Conservation (phyloP, 495 filamentous ascomycete species). For the Staphylotrichum tortipilum region DNA sequence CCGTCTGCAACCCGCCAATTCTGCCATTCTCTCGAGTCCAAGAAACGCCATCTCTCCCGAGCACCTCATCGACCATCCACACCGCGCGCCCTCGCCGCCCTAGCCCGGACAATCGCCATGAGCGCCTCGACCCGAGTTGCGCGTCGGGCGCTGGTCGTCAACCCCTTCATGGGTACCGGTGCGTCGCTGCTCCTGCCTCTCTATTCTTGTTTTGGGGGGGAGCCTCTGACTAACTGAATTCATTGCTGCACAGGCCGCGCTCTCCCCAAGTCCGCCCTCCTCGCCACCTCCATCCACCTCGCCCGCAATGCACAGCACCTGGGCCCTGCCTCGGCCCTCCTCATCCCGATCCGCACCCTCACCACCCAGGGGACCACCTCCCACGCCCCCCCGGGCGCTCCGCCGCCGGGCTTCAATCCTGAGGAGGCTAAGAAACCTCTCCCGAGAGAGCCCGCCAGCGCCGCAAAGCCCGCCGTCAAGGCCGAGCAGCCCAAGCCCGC, state of each 20-base stretch:
- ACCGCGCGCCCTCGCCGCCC: no score
- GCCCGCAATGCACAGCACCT: slow-evolving; percentile 49
- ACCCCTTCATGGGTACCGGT: slow-evolving; percentile 43
- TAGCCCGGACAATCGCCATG: slow-evolving; percentile 31
- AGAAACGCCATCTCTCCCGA: neutral
- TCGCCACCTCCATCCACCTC: slow-evolving; percentile 43
- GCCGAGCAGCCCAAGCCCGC: slow-evolving; percentile 26
- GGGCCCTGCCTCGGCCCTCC: slow-evolving; percentile 54
- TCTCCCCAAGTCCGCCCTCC: slow-evolving; percentile 30
- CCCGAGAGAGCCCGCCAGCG: slow-evolving; percentile 37
- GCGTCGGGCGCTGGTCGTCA: slow-evolving; percentile 48
- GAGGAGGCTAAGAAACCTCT: slow-evolving; percentile 86
- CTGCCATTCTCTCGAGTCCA: neutral
- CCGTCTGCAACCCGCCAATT: neutral
- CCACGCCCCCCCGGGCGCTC: slow-evolving; percentile 47
- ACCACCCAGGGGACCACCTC: slow-evolving; percentile 60
- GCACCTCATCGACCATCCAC: neutral
- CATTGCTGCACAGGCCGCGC: slow-evolving; percentile 25
- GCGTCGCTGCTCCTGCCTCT: slow-evolving; percentile 10
- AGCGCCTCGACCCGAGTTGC: slow-evolving; percentile 53
- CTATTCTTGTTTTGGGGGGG: slow-evolving; percentile 5
- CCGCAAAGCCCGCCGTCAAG: slow-evolving; percentile 31
- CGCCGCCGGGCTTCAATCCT: slow-evolving; percentile 89
- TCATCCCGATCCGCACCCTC: slow-evolving; percentile 55
- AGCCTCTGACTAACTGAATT: slow-evolving; percentile 5